phyloP scores from a whole-genome alignment of 2,329 filamentous ascomycete species.

The Penicillium sp. region DNA sequence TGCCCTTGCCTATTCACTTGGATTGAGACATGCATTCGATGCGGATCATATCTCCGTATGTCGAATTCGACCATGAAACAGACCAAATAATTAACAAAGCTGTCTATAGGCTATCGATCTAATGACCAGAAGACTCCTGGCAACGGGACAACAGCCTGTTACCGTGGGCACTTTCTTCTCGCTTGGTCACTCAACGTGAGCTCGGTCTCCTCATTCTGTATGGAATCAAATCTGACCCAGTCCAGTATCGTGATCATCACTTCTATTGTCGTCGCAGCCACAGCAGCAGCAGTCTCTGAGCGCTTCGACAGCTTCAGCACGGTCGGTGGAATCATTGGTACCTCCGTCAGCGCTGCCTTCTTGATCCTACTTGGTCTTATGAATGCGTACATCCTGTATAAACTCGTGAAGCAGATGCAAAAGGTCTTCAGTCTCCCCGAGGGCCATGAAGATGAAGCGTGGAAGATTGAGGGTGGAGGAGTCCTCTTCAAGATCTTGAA shows the following conservation, averaged over 20 bases:
- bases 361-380: slow-evolving; percentile 77
- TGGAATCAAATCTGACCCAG: slow-evolving; percentile 1
- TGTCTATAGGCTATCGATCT: slow-evolving; percentile 75
- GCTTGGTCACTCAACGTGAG: slow-evolving; percentile 78
- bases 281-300: slow-evolving; percentile 75
- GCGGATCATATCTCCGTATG: slow-evolving; percentile 79
- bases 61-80: not conserved
- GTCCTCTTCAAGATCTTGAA: slow-evolving; percentile 70
- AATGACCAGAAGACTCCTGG: slow-evolving; percentile 86
- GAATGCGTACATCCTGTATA: slow-evolving; percentile 82
- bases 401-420: slow-evolving; percentile 67
- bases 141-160: slow-evolving; percentile 78
- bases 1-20: slow-evolving; percentile 81
- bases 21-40: slow-evolving; percentile 90
- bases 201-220: not conserved
- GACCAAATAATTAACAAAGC: slow-evolving; percentile 31
- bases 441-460: slow-evolving; percentile 51
- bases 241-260: slow-evolving; percentile 78
- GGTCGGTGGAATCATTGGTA: slow-evolving; percentile 86
- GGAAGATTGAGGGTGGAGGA: slow-evolving; percentile 73
- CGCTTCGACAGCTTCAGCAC: slow-evolving; percentile 76
- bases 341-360: slow-evolving; percentile 78
- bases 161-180: slow-evolving; percentile 95
- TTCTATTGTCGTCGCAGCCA: slow-evolving; percentile 87
- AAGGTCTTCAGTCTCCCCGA: slow-evolving; percentile 54